A percentile compares a stretch with the other conserved stretches of the same genome.
These are phyloP conservation scores for Acacia pycnantha DNA, from an alignment of 331 rosid species.

Conservation along the genomic window DNA sequence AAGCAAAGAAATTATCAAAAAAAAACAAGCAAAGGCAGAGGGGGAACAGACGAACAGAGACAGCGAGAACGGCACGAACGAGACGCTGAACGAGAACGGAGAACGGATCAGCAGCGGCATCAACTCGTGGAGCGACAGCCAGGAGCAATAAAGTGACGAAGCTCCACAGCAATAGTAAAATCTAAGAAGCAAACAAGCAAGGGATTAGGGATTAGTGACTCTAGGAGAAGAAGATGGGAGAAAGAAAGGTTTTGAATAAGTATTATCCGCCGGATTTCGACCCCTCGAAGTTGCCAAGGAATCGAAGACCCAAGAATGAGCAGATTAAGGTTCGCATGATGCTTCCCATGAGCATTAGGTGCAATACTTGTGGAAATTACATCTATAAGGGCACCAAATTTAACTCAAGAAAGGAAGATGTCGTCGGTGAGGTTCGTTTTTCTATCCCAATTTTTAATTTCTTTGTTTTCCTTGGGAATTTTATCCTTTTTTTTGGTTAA, in stretches of 20 bases:
- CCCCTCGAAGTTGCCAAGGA: conserved; percentile 74
- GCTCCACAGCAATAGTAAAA: too few species aligned
- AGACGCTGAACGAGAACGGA: too few species aligned
- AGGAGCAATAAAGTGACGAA: too few species aligned
- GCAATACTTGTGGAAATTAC: conserved; percentile 87
- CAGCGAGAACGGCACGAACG: too few species aligned
- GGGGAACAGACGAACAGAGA: too few species aligned
- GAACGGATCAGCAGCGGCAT: too few species aligned
- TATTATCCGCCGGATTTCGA: conserved; percentile 92
- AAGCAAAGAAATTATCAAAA: too few species aligned
- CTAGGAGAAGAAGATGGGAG: conserved; percentile 61
- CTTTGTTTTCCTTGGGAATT: background rate
- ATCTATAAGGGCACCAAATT: conserved; percentile 91
- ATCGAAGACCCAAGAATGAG: conserved; percentile 66
- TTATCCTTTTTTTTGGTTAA: too few species aligned
- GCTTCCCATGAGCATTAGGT: conserved; percentile 99
- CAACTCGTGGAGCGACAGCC: too few species aligned
- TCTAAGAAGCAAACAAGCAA: too few species aligned
- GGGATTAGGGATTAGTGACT: too few species aligned
- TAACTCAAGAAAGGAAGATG: conserved; percentile 87
- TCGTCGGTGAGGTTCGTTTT: conserved; percentile 48
- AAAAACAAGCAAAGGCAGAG: too few species aligned
- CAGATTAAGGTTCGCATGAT: conserved; percentile 95
- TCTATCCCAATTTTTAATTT: background rate
- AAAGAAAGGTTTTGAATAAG: conserved; percentile 83